phyloP scores from a whole-genome alignment of 1,139 yeast genomes.

The Geotrichum histeridarum region DNA sequence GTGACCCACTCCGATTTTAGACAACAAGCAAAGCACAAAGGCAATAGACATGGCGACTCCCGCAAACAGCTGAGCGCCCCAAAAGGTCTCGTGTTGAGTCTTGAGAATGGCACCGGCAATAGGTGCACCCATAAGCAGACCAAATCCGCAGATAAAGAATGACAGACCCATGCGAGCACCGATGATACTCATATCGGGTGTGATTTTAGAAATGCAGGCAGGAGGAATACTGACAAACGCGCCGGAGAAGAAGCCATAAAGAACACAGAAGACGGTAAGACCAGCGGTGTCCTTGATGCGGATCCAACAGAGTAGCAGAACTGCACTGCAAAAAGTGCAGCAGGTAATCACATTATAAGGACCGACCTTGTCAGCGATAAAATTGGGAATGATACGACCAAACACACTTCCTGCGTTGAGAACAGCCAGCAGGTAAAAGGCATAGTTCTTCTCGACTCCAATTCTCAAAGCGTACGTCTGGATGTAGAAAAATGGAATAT shows the following conservation, averaged over 20 bases:
- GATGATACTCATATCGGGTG: constrained; percentile 42
- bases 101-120: constrained; percentile 47
- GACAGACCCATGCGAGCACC: constrained; percentile 56
- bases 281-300: constrained; percentile 43
- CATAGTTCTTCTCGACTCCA: constrained; percentile 26
- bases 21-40: neutral
- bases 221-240: constrained; percentile 45
- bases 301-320: constrained; percentile 39
- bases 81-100: constrained; percentile 16
- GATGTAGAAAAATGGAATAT: constrained; percentile 37
- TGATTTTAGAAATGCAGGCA: constrained; percentile 45
- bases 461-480: constrained; percentile 32
- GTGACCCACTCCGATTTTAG: constrained; percentile 4
- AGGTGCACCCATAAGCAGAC: constrained; percentile 51
- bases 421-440: constrained; percentile 43
- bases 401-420: constrained; percentile 47
- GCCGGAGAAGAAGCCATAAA: constrained; percentile 50
- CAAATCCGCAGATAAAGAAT: constrained; percentile 51
- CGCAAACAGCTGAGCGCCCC: constrained; percentile 11
- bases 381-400: constrained; percentile 50
- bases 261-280: constrained; percentile 38
- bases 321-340: constrained; percentile 24
- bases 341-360: constrained; percentile 43
- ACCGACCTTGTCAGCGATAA: constrained; percentile 45
- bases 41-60: constrained; percentile 6